Base-by-base conservation (phyloP, 257 asterid genomes). In the Fraxinus excelsior region DNA sequence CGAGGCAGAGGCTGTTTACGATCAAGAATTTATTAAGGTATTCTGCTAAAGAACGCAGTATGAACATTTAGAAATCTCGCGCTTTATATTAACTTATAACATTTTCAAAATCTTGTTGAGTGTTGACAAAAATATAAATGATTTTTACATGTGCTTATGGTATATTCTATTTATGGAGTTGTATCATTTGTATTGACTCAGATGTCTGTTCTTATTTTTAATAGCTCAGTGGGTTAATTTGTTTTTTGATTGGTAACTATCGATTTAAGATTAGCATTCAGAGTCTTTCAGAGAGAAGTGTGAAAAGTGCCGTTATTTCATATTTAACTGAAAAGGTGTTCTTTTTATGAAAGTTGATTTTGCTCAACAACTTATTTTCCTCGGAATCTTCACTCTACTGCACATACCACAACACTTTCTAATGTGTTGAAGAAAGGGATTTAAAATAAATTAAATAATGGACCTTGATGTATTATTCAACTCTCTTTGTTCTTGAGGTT, bases 1-100 rank as follows among this genome's bases (percentile, higher is more conserved):
- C 69, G 99, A 93, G 84, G 99, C 99, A 0, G 98, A 93, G 82
- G 98, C 99, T 78, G 98, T 95, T 75, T 95, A 91, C 51, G 99
- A 95, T 80, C 99, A 93, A 84, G 98, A 95, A 74, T 91, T 95
- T 74, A 82, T 90, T 72, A 84, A 88, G 83, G 98, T 95, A 81
- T 67, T 75, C 21, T 32, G 37, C 40, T 12, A 70, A 35, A 62
- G 51, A 28, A 38, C 21, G 35, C 34, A 29, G 13, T 40, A 60
- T 8, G 23, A 58, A 60, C 67, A 35, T 35, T 10, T n/a, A 53
- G n/a, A 51, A 49, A 49, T 2, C 7, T 4, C 7, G 12, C 21
- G 31, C 44, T 26, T 25, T 19, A 19, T 58, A 21, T 58, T 10
- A 7, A 19, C 65, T n/a, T 25, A 4, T 80, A 11, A 44, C 26